A percentile compares a stretch with the other conserved stretches of the same genome.
phyloP scores from a whole-genome alignment of 345 rosid genomes.

The Euphorbia lathyris region DNA sequence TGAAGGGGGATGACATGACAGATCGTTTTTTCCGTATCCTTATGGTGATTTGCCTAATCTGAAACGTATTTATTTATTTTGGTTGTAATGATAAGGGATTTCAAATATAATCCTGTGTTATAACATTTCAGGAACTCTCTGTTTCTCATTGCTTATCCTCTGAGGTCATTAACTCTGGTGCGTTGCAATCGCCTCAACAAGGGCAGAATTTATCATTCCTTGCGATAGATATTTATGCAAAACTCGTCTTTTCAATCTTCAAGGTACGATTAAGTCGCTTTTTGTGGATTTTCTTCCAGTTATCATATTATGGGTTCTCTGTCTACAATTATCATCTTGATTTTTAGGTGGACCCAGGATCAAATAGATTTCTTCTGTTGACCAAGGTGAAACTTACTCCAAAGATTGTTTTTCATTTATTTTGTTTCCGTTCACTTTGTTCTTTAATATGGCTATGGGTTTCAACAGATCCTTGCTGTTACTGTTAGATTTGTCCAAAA shows the following conservation, averaged over 20 bases:
- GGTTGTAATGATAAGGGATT: neutral
- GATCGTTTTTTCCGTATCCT: conserved; percentile 78
- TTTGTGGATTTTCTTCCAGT: neutral
- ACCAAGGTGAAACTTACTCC: conserved; percentile 48
- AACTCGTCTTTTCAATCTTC: conserved; percentile 61
- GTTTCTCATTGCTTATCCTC: conserved; percentile 80
- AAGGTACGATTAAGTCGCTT: conserved; percentile 31
- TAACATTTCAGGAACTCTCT: conserved; percentile 58
- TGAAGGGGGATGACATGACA: conserved; percentile 83
- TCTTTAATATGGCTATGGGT: conserved; percentile 15
- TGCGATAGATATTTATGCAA: conserved; percentile 84
- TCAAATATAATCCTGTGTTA: neutral
- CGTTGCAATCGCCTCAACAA: conserved; percentile 66
- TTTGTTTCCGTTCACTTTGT: neutral
- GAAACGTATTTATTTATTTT: neutral
- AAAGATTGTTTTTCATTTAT: neutral
- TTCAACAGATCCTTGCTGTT: conserved; percentile 61
- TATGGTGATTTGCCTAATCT: conserved; percentile 37
- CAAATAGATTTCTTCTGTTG: conserved; percentile 57
- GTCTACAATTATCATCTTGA: conserved; percentile 24
- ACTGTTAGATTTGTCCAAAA: conserved; percentile 74
- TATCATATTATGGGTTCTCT: neutral
- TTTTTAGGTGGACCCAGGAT: conserved; percentile 73
- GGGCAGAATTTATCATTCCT: conserved; percentile 67
- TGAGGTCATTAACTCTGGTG: conserved; percentile 57